Conservation (phyloP, 23 red algal genomes). For the Agarophyton chilense region DNA sequence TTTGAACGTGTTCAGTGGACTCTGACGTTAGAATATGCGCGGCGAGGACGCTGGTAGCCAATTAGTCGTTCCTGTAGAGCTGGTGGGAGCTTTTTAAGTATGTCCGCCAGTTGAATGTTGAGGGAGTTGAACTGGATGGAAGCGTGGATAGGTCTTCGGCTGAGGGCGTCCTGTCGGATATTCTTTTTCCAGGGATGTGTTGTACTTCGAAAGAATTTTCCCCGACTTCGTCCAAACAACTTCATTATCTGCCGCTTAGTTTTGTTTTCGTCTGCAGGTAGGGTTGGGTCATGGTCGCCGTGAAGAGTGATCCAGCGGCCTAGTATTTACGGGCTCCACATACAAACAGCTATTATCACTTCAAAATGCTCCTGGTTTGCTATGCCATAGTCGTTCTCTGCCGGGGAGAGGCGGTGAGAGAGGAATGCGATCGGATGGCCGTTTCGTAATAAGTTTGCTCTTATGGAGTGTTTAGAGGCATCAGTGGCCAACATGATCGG, state of each 20-base stretch:
- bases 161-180: not conserved
- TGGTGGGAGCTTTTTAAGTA: not conserved
- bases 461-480: slow-evolving; percentile 16
- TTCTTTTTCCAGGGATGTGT: slow-evolving; percentile 1
- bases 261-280: slow-evolving; percentile 47
- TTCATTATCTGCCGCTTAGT: slow-evolving; percentile 10
- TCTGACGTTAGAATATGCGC: too few species aligned
- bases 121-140: not conserved
- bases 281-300: slow-evolving; percentile 36
- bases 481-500: slow-evolving; percentile 8
- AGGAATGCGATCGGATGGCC: slow-evolving; percentile 16
- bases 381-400: slow-evolving; percentile 12
- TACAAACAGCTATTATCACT: slow-evolving; percentile 1
- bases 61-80: not conserved
- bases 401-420: not conserved
- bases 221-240: slow-evolving; percentile 33
- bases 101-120: not conserved
- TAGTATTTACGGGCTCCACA: slow-evolving; percentile 12
- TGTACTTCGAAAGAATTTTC: slow-evolving; percentile 28
- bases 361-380: slow-evolving; percentile 19
- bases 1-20: too few species aligned
- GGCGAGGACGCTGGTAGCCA: not conserved
- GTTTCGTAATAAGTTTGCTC: not conserved
- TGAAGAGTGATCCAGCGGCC: not conserved
- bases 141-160: not conserved